Evolutionary conservation across 495 filamentous ascomycete genomes (phyloP).

Genomic region (Podospora appendiculata): DNA sequence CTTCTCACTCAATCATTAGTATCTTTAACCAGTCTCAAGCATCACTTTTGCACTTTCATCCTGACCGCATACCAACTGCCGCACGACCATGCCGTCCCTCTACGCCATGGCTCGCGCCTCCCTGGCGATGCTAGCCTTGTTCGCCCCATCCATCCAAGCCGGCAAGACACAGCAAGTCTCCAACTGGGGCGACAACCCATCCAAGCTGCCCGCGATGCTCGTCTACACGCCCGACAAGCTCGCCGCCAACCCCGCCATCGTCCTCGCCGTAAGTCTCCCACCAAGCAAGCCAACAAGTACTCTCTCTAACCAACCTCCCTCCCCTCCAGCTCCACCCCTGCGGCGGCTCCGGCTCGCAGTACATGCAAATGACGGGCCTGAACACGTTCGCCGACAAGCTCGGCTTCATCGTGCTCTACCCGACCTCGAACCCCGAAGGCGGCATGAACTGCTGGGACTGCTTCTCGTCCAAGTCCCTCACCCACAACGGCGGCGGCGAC

Average conservation of each 20-base stretch:
- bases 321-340: conserved; percentile 38
- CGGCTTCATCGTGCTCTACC: conserved; percentile 42
- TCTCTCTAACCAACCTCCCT: background rate
- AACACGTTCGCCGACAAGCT: conserved; percentile 29
- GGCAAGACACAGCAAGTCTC: conserved; percentile 16
- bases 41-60: no score
- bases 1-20: no score
- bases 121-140: background rate
- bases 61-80: background rate
- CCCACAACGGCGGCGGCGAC: conserved; percentile 48
- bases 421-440: conserved; percentile 1
- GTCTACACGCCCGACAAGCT: conserved; percentile 47
- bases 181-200: conserved; percentile 35
- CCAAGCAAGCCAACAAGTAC: no score
- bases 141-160: background rate
- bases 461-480: conserved; percentile 30
- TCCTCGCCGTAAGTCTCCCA: conserved; percentile 30
- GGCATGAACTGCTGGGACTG: conserved; percentile 37
- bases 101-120: background rate
- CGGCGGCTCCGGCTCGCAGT: conserved; percentile 15
- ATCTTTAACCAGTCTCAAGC: no score
- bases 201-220: conserved; percentile 37
- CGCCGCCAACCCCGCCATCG: conserved; percentile 39
- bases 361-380: conserved; percentile 11
- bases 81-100: background rate